Evolutionary conservation across 2,329 filamentous ascomycete species (phyloP).

Genomic region (Penicillium sp.): DNA sequence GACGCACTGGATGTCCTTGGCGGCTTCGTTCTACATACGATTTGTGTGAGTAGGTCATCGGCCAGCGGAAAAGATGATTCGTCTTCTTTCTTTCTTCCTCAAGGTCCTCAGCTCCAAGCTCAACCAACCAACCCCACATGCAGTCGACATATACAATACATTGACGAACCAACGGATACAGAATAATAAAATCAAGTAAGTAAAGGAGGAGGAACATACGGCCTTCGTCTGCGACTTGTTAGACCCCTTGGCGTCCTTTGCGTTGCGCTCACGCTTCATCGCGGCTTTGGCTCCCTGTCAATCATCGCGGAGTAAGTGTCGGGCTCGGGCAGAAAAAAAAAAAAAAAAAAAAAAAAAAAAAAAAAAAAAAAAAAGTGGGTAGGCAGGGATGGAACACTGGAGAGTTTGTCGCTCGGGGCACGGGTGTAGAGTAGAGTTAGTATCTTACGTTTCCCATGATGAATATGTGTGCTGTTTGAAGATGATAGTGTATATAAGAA

Average conservation of each 20-base stretch:
- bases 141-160: neutral
- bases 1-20: constrained; percentile 77
- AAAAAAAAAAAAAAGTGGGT: neutral
- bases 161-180: neutral
- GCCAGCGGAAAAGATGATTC: neutral
- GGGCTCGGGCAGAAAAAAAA: neutral
- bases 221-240: constrained; percentile 70
- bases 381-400: neutral
- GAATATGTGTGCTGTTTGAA: neutral
- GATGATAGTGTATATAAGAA: neutral
- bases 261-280: constrained; percentile 75
- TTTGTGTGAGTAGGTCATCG: constrained; percentile 6
- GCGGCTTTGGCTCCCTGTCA: constrained; percentile 65
- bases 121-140: neutral
- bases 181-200: neutral
- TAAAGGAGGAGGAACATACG: constrained; percentile 51
- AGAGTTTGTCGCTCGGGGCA: neutral
- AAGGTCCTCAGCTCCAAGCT: neutral
- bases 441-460: constrained; percentile 35
- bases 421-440: neutral
- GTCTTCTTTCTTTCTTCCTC: neutral
- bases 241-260: constrained; percentile 60
- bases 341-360: neutral
- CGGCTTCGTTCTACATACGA: constrained; percentile 66
- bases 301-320: constrained; percentile 12